Conservation (phyloP, 2,329 filamentous ascomycete species). For the Hawksworthiomyces lignivorus region DNA sequence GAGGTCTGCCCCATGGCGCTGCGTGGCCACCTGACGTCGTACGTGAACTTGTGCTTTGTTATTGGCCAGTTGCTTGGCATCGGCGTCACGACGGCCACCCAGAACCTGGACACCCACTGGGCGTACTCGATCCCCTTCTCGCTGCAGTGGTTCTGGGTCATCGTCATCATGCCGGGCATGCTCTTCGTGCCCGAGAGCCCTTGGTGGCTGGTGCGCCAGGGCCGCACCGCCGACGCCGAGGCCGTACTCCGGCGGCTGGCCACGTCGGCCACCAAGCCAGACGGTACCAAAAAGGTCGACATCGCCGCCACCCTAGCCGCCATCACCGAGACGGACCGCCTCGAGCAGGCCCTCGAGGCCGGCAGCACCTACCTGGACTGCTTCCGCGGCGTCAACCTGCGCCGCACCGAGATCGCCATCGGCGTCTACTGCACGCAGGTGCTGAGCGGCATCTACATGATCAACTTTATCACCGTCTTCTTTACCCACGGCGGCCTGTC, state of each 20-base stretch:
- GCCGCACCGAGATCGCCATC: slow-evolving; percentile 46
- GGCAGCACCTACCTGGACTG: slow-evolving; percentile 45
- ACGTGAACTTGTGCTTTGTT: slow-evolving; percentile 55
- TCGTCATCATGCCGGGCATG: slow-evolving; percentile 35
- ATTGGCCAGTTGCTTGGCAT: slow-evolving; percentile 52
- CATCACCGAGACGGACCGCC: slow-evolving; percentile 51
- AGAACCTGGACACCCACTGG: slow-evolving; percentile 35
- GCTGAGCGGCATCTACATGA: slow-evolving; percentile 55
- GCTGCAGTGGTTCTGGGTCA: slow-evolving; percentile 43
- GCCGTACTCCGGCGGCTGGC: slow-evolving; percentile 35
- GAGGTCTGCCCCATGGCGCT: slow-evolving; percentile 54
- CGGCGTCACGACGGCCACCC: slow-evolving; percentile 36
- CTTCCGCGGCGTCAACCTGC: slow-evolving; percentile 39
- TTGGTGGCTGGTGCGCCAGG: slow-evolving; percentile 41
- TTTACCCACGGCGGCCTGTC: slow-evolving; percentile 49
- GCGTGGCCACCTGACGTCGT: slow-evolving; percentile 50
- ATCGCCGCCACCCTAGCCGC: slow-evolving; percentile 42
- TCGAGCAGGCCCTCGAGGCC: slow-evolving; percentile 44
- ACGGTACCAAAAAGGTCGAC: slow-evolving; percentile 28
- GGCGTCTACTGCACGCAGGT: slow-evolving; percentile 61
- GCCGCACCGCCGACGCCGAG: slow-evolving; percentile 32
- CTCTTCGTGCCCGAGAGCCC: slow-evolving; percentile 42
- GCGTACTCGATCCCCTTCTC: slow-evolving; percentile 42
- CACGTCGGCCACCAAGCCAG: slow-evolving; percentile 15
- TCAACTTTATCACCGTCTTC: slow-evolving; percentile 56